Conservation (phyloP, 2,329 filamentous ascomycete species). For the Hortaea sp. region DNA sequence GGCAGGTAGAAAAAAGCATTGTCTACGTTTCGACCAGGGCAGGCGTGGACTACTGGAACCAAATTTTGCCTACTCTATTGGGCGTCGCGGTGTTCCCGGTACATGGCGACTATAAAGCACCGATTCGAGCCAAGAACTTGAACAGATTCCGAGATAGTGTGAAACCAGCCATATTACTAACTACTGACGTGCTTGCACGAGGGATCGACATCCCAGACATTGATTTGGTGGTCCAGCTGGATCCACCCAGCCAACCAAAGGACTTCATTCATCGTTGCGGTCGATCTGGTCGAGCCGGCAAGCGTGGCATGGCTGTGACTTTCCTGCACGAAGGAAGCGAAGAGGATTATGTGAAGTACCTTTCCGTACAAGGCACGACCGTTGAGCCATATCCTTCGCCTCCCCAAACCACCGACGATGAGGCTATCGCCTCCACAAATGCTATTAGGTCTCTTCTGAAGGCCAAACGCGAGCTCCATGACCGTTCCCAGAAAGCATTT, state of each 20-base stretch:
- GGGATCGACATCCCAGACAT: constrained; percentile 88
- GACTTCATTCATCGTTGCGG: constrained; percentile 61
- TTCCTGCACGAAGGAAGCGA: constrained; percentile 78
- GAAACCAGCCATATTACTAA: constrained; percentile 71
- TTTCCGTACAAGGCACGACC: constrained; percentile 39
- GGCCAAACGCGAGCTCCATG: constrained; percentile 59
- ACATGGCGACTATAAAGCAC: constrained; percentile 84
- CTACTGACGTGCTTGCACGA: constrained; percentile 83
- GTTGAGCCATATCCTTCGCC: constrained; percentile 20
- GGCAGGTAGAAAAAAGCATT: constrained; percentile 67
- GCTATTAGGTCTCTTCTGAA: constrained; percentile 52
- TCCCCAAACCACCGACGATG: constrained; percentile 46
- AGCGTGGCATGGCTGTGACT: constrained; percentile 71
- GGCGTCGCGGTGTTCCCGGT: constrained; percentile 65
- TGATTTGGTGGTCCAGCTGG: constrained; percentile 81
- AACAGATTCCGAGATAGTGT: constrained; percentile 65
- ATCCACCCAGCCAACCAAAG: constrained; percentile 79
- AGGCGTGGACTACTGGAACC: constrained; percentile 86
- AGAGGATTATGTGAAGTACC: constrained; percentile 80
- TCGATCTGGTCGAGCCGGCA: constrained; percentile 52
- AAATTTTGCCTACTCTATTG: constrained; percentile 64
- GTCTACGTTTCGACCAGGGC: constrained; percentile 91
- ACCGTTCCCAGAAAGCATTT: constrained; percentile 84
- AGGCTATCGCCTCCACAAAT: constrained; percentile 48
- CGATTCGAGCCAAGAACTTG: constrained; percentile 83